A percentile compares a stretch with the other conserved stretches of the same genome.
These are phyloP conservation scores for Murraya paniculata DNA, from an alignment of 345 rosid genomes.

Conservation along the genomic window DNA sequence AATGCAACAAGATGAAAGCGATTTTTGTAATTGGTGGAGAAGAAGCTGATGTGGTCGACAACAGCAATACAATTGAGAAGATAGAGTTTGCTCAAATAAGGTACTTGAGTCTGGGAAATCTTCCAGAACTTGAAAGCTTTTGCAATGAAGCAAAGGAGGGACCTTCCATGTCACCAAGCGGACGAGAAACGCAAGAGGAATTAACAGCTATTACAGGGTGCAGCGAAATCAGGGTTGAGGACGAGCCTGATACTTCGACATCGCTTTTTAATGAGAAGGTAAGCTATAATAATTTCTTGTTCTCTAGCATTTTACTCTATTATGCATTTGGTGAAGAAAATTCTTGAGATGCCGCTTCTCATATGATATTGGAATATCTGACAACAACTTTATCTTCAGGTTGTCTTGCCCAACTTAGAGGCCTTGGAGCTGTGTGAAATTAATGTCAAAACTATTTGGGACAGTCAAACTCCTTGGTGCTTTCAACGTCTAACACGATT, in stretches of 20 bases:
- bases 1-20: not conserved
- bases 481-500: not conserved
- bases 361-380: too few relatives aligned
- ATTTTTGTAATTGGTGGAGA: not conserved
- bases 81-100: not conserved
- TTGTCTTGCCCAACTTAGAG: constrained; percentile 20
- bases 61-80: not conserved
- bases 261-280: not conserved
- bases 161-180: not conserved
- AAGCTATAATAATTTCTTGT: not conserved
- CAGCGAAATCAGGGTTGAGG: not conserved
- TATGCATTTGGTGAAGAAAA: too few relatives aligned
- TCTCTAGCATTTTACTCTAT: not conserved
- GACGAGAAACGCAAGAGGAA: not conserved
- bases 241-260: not conserved
- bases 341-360: too few relatives aligned
- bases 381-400: constrained; percentile 6
- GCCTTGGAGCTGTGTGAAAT: not conserved
- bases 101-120: not conserved
- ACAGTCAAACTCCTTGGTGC: not conserved
- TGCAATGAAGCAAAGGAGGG: not conserved
- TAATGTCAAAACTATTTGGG: constrained; percentile 1
- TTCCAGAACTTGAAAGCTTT: not conserved
- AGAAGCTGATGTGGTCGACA: not conserved
- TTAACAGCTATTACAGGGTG: not conserved